Evolutionary conservation across 257 asterid species (phyloP).

Genomic region (Nicotiana tabacum): DNA sequence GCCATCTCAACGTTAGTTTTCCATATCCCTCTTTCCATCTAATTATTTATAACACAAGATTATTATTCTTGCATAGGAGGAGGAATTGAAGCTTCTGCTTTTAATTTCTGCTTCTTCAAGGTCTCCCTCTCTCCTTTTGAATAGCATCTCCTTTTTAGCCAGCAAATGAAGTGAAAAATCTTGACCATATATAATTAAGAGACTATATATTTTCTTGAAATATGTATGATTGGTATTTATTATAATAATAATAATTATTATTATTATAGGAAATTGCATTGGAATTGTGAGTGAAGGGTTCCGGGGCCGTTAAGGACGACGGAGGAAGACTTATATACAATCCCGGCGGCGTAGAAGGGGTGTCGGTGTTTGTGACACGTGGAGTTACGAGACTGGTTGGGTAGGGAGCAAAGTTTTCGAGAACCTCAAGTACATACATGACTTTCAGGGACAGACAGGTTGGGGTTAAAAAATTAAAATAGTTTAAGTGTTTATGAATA

Average conservation of each 20-base stretch:
- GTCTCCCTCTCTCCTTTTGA: neutral
- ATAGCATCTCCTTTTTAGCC: neutral
- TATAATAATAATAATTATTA: neutral
- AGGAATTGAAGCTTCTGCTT: neutral
- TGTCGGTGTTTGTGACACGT: constrained; percentile 59
- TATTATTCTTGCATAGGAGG: neutral
- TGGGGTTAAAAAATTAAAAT: neutral
- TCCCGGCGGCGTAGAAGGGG: constrained; percentile 54
- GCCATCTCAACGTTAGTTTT: constrained; percentile 39
- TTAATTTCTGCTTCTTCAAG: neutral
- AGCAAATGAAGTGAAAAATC: neutral
- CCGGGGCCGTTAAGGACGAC: constrained; percentile 40
- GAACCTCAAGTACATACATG: constrained; percentile 4
- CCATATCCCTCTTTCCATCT: constrained; percentile 55
- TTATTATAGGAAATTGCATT: neutral
- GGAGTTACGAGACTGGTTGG: constrained; percentile 27
- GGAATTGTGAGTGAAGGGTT: constrained; percentile 19
- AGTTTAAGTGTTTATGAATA: neutral
- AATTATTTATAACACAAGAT: neutral
- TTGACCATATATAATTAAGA: neutral
- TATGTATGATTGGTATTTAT: neutral
- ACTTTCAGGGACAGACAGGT: constrained; percentile 26
- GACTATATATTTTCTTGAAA: neutral
- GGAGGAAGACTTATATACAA: constrained; percentile 20
- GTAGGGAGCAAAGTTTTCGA: constrained; percentile 53